phyloP scores from a whole-genome alignment of 345 rosid species.

The Durio zibethinus region DNA sequence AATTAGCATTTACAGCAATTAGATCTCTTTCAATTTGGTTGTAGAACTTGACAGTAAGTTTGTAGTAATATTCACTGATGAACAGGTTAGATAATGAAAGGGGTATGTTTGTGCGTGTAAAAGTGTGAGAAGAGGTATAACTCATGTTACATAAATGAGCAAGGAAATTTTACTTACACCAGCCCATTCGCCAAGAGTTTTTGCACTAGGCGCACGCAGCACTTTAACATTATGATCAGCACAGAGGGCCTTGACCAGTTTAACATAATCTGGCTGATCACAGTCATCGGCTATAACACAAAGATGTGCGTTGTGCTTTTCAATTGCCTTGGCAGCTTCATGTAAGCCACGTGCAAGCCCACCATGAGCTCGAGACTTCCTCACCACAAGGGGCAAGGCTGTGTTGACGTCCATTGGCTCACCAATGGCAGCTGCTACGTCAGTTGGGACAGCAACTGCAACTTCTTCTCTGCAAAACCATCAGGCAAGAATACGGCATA shows the following conservation, averaged over 20 bases:
- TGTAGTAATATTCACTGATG: background rate
- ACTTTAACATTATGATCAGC: conserved; percentile 61
- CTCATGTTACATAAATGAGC: background rate
- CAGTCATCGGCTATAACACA: conserved; percentile 81
- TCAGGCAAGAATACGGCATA: background rate
- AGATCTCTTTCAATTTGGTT: background rate
- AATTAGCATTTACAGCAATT: background rate
- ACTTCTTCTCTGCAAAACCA: conserved; percentile 56
- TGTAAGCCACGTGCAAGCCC: conserved; percentile 69
- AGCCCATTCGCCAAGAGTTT: conserved; percentile 85
- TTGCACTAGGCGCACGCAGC: conserved; percentile 60
- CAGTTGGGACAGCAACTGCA: conserved; percentile 41
- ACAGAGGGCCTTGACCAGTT: conserved; percentile 68
- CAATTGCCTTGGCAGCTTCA: conserved; percentile 69
- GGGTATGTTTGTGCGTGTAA: background rate
- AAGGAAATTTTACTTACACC: conserved; percentile 50
- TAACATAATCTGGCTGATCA: conserved; percentile 66
- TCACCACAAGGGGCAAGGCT: conserved; percentile 61
- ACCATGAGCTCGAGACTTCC: conserved; percentile 63
- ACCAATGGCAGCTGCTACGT: conserved; percentile 19
- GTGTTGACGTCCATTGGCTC: conserved; percentile 80
- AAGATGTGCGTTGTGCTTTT: conserved; percentile 67
- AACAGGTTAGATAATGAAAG: background rate
- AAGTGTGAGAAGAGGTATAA: background rate
- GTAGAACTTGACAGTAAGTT: background rate